A percentile compares a stretch with the other conserved stretches of the same genome.
These are phyloP conservation scores for Oenanthe javanica DNA, from an alignment of 140 eudicot genomes.

Conservation along the genomic window DNA sequence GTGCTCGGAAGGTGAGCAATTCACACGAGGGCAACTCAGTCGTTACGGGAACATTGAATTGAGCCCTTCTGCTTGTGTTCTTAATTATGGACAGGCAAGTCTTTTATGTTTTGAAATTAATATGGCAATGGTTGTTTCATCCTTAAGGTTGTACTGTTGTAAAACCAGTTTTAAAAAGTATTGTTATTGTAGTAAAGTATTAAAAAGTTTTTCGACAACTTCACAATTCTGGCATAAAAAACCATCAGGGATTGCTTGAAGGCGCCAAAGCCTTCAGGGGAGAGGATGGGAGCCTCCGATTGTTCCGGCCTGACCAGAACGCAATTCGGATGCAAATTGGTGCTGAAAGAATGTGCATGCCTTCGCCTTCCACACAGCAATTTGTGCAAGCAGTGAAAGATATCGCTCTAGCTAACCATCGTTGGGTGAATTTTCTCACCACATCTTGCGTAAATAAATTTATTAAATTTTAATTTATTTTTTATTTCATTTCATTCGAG, in stretches of 20 bases:
- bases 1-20: constrained; percentile 17
- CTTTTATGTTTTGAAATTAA: neutral
- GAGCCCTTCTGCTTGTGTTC: constrained; percentile 51
- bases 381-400: constrained; percentile 76
- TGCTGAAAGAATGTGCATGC: constrained; percentile 95
- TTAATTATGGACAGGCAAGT: constrained; percentile 50
- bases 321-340: constrained; percentile 84
- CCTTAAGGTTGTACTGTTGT: neutral
- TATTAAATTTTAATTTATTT: neutral
- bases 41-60: constrained; percentile 37
- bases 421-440: constrained; percentile 55
- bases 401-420: constrained; percentile 68
- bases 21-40: constrained; percentile 26
- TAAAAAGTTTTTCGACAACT: neutral
- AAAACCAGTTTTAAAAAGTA: too few species aligned
- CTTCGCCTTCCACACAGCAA: constrained; percentile 56
- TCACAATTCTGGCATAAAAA: neutral
- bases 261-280: constrained; percentile 76
- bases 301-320: constrained; percentile 79
- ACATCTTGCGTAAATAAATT: neutral
- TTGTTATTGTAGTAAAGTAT: too few species aligned
- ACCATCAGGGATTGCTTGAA: constrained; percentile 66
- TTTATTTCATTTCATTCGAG: neutral
- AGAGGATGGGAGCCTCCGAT: constrained; percentile 52
- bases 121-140: neutral